Percentiles rank a stretch among this genome's conserved stretches.
These are phyloP conservation scores for Claviceps sp. DNA, from an alignment of 2,329 filamentous ascomycete genomes.

Conservation along the genomic window DNA sequence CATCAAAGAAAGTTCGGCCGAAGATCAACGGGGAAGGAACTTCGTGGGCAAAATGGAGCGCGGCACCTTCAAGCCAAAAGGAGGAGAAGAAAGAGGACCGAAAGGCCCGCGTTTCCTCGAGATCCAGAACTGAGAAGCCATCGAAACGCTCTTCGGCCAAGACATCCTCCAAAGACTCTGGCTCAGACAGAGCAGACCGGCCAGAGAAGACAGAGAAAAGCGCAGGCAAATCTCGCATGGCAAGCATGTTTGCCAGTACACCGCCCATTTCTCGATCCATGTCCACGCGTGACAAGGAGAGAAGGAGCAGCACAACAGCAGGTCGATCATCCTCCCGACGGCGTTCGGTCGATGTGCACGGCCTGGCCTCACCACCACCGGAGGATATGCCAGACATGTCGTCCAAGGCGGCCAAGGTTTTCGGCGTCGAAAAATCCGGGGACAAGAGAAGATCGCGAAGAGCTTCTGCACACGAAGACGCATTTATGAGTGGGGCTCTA, in stretches of 20 bases:
- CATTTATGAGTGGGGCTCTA: slow-evolving; percentile 31
- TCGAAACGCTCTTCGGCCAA: slow-evolving; percentile 42
- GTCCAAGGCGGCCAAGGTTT: slow-evolving; percentile 65
- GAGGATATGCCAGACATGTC: slow-evolving; percentile 53
- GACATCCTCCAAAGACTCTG: slow-evolving; percentile 52
- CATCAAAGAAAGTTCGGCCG: slow-evolving; percentile 60
- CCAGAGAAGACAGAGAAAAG: slow-evolving; percentile 29
- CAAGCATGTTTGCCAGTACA: slow-evolving; percentile 49
- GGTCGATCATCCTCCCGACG: slow-evolving; percentile 54
- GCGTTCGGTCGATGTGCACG: slow-evolving; percentile 52
- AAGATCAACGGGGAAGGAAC: slow-evolving; percentile 59
- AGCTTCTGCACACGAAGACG: slow-evolving; percentile 33
- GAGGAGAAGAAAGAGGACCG: slow-evolving; percentile 28
- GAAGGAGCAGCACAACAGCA: slow-evolving; percentile 25
- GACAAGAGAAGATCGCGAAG: slow-evolving; percentile 34
- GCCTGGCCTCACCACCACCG: slow-evolving; percentile 58
- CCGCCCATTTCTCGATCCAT: slow-evolving; percentile 56
- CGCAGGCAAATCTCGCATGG: slow-evolving; percentile 40
- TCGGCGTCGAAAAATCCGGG: slow-evolving; percentile 40
- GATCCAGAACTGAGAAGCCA: slow-evolving; percentile 51
- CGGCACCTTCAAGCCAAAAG: slow-evolving; percentile 31
- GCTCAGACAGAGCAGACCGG: slow-evolving; percentile 56
- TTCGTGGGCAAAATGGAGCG: slow-evolving; percentile 66
- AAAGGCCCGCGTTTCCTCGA: slow-evolving; percentile 32
- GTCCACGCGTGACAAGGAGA: slow-evolving; percentile 52